Conservation (phyloP, 1,284 basidiomycete species). For the Ceratobasidium sp. region DNA sequence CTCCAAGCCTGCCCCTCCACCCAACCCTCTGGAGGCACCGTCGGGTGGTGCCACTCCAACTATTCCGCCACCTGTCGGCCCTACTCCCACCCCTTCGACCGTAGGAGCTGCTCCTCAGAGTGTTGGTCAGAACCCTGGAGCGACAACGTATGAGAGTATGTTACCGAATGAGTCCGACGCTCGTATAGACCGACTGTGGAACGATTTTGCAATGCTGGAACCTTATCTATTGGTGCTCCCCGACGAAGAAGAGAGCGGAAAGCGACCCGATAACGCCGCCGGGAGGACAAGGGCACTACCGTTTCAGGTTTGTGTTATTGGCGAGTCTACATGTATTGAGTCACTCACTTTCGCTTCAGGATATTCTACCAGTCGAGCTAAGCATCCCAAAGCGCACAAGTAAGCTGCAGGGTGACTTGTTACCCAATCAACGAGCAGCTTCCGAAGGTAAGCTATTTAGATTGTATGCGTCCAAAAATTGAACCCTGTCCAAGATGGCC, state of each 20-base stretch:
- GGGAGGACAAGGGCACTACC: slow-evolving; percentile 65
- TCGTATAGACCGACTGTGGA: slow-evolving; percentile 82
- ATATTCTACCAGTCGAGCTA: slow-evolving; percentile 81
- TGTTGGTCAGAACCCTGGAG: not conserved
- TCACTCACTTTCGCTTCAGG: slow-evolving; percentile 58
- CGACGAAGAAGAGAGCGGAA: slow-evolving; percentile 65
- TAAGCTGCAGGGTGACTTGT: slow-evolving; percentile 63
- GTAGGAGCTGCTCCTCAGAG: not conserved
- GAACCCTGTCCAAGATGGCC: slow-evolving; percentile 70
- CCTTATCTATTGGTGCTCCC: slow-evolving; percentile 72
- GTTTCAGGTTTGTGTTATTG: slow-evolving; percentile 67
- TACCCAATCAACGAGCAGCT: slow-evolving; percentile 68
- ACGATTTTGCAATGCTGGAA: slow-evolving; percentile 83
- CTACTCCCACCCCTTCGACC: slow-evolving; percentile 15
- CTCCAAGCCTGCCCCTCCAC: slow-evolving; percentile 53
- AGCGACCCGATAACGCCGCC: slow-evolving; percentile 68
- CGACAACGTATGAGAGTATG: slow-evolving; percentile 57
- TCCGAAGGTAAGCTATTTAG: slow-evolving; percentile 67
- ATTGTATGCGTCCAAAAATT: too few relatives aligned
- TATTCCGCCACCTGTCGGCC: not conserved
- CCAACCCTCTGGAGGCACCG: slow-evolving; percentile 53
- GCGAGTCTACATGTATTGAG: not conserved
- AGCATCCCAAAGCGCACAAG: slow-evolving; percentile 75
- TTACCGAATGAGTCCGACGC: slow-evolving; percentile 84
- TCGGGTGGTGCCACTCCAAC: slow-evolving; percentile 51